phyloP scores from a whole-genome alignment of 495 filamentous ascomycete genomes.

The Tuber indicum region DNA sequence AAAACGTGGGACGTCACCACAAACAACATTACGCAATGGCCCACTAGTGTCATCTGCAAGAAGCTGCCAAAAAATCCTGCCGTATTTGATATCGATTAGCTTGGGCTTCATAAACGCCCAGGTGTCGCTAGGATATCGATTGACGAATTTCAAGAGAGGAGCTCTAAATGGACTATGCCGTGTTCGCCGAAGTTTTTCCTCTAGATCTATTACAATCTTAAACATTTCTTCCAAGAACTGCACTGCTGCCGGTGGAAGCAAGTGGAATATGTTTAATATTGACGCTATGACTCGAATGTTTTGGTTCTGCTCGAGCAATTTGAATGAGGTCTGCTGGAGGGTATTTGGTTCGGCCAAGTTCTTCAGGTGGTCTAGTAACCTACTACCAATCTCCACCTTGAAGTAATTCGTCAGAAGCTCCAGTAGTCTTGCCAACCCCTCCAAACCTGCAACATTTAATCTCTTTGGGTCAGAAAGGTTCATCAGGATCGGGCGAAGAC shows the following conservation, averaged over 20 bases:
- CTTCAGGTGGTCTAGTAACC: constrained; percentile 86
- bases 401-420: constrained; percentile 95
- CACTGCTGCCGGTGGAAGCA: constrained; percentile 79
- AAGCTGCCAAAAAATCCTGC: constrained; percentile 92
- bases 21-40: constrained; percentile 64
- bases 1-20: constrained; percentile 64
- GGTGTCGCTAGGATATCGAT: constrained; percentile 81
- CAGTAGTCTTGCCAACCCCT: constrained; percentile 81
- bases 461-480: constrained; percentile 92
- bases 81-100: constrained; percentile 74
- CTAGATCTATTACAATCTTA: constrained; percentile 79
- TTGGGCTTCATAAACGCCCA: constrained; percentile 69
- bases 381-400: constrained; percentile 93
- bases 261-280: constrained; percentile 93
- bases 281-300: constrained; percentile 89
- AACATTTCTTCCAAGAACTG: constrained; percentile 85
- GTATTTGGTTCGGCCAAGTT: constrained; percentile 71
- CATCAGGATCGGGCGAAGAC: constrained; percentile 86
- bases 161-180: constrained; percentile 88
- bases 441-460: constrained; percentile 78
- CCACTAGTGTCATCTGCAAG: constrained; percentile 68
- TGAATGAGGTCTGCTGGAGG: constrained; percentile 87
- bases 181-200: constrained; percentile 77
- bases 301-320: constrained; percentile 80
- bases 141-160: constrained; percentile 90